Conservation (phyloP, 73 alveolate genomes). For the Breviolum minutum region DNA sequence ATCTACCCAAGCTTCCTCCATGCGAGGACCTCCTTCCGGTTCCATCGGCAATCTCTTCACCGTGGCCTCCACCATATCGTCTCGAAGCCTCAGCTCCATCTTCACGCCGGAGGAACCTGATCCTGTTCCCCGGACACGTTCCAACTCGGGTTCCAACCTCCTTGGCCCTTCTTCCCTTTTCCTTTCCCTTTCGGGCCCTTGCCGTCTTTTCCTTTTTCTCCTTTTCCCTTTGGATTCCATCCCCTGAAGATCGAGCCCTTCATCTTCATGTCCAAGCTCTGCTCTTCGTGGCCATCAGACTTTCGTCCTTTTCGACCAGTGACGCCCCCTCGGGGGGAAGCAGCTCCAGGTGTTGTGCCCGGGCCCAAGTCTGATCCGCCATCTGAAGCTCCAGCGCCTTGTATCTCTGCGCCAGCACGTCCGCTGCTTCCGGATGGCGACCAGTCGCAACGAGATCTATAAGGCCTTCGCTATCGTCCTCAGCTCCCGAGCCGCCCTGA, state of each 20-base stretch:
- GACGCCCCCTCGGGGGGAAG: not conserved
- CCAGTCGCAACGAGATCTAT: not conserved
- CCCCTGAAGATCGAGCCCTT: not conserved
- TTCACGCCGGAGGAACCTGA: not conserved
- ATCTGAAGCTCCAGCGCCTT: not conserved
- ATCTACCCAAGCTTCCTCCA: not conserved
- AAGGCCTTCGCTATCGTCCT: not conserved
- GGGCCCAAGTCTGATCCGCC: not conserved
- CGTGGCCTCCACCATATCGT: not conserved
- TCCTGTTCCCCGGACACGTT: not conserved
- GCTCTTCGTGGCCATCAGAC: not conserved
- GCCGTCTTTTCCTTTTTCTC: not conserved
- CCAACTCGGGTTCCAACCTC: too few species aligned
- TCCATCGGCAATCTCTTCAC: not conserved
- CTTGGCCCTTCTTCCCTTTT: not conserved
- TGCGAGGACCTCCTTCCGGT: not conserved
- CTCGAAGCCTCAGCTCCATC: not conserved
- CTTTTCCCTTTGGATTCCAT: not conserved
- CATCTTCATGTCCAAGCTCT: not conserved
- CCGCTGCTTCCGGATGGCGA: not conserved
- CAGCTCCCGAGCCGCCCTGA: not conserved
- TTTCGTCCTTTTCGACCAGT: slow-evolving; percentile 6
- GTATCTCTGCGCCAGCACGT: not conserved
- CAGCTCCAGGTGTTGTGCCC: slow-evolving; percentile 7
- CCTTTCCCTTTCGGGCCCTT: not conserved